Conservation (phyloP, 2,329 filamentous ascomycete species). For the Biscogniauxia marginata region DNA sequence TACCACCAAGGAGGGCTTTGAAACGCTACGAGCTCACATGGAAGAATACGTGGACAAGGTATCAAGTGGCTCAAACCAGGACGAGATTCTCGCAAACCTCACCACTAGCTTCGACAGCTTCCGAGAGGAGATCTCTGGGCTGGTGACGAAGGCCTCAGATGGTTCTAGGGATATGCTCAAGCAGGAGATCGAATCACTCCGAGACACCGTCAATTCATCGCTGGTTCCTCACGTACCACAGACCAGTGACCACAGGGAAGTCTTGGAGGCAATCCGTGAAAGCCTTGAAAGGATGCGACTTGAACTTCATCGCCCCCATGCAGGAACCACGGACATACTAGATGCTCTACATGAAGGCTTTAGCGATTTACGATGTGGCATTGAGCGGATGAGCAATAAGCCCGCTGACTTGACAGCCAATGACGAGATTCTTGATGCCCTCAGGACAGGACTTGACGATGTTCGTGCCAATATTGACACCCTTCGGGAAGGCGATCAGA, state of each 20-base stretch:
- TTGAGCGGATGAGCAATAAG: slow-evolving; percentile 76
- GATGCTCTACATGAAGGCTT: slow-evolving; percentile 89
- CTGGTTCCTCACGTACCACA: slow-evolving; percentile 57
- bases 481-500: slow-evolving; percentile 56
- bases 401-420: slow-evolving; percentile 79
- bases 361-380: slow-evolving; percentile 70
- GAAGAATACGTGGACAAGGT: slow-evolving; percentile 77
- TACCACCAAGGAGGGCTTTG: slow-evolving; percentile 77
- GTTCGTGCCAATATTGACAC: slow-evolving; percentile 76
- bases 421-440: slow-evolving; percentile 84
- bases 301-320: slow-evolving; percentile 67
- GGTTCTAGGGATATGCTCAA: slow-evolving; percentile 68
- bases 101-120: slow-evolving; percentile 64
- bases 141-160: slow-evolving; percentile 51
- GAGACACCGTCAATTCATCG: slow-evolving; percentile 71
- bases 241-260: slow-evolving; percentile 54
- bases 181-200: slow-evolving; percentile 78
- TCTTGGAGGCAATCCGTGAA: slow-evolving; percentile 67
- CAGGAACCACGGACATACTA: slow-evolving; percentile 81
- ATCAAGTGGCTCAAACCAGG: slow-evolving; percentile 66
- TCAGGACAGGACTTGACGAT: slow-evolving; percentile 76
- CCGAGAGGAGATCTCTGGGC: slow-evolving; percentile 64
- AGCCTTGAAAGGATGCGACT: slow-evolving; percentile 73
- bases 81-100: slow-evolving; percentile 74
- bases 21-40: slow-evolving; percentile 75